These are phyloP conservation scores for Hypoxylon trugodes DNA, from an alignment of 495 filamentous ascomycete species.

Conservation along the genomic window DNA sequence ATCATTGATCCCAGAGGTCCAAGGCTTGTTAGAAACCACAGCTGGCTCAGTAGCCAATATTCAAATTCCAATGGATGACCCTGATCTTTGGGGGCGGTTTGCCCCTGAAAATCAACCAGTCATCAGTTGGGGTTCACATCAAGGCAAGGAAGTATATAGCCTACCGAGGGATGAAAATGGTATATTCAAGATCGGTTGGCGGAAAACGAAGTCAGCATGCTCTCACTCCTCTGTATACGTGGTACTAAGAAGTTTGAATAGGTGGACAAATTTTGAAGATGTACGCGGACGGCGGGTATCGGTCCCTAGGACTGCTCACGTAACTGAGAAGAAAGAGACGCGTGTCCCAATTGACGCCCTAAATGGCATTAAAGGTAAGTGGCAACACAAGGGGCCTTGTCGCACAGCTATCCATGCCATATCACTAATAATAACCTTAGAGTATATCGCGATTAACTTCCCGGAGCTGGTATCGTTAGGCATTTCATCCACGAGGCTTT, in stretches of 20 bases:
- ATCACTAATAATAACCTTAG: constrained; percentile 1
- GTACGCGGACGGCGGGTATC: constrained; percentile 32
- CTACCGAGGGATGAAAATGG: constrained; percentile 51
- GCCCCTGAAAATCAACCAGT: constrained; percentile 49
- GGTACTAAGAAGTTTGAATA: constrained; percentile 4
- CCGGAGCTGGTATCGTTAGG: constrained; percentile 50
- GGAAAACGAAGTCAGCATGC: constrained; percentile 53
- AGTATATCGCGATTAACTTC: constrained; percentile 44
- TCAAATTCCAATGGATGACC: constrained; percentile 41
- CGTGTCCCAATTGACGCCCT: constrained; percentile 50
- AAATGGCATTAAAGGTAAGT: constrained; percentile 39
- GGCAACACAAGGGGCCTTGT: constrained; percentile 8
- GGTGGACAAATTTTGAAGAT: constrained; percentile 38
- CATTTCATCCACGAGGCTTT: constrained; percentile 65
- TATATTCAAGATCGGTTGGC: constrained; percentile 55
- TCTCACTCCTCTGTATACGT: not conserved
- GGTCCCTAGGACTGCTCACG: constrained; percentile 33
- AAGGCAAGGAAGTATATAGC: constrained; percentile 51
- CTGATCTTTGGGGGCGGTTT: constrained; percentile 46
- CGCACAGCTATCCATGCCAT: not conserved
- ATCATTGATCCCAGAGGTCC: constrained; percentile 43
- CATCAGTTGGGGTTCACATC: constrained; percentile 43
- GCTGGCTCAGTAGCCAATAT: constrained; percentile 52
- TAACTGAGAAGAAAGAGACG: constrained; percentile 42
- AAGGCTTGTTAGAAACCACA: constrained; percentile 53